phyloP scores from a whole-genome alignment of 2,329 filamentous ascomycete species.

The Colletotrichum eremochloae region DNA sequence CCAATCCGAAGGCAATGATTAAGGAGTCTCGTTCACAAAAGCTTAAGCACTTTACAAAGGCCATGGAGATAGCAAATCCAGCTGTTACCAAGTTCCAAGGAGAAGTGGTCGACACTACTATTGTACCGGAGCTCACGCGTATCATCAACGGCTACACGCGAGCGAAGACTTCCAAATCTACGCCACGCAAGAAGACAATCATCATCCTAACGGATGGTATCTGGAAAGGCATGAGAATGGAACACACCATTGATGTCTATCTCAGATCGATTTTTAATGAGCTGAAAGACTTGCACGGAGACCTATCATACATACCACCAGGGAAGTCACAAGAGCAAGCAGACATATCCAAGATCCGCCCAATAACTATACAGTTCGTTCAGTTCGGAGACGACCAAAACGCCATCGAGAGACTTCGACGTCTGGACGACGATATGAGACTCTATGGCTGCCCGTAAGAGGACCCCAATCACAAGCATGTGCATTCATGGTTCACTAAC shows the following conservation, averaged over 20 bases:
- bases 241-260: not conserved
- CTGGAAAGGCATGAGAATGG: conserved; percentile 6
- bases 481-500: not conserved
- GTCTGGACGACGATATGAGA: conserved; percentile 31
- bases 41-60: not conserved
- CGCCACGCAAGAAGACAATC: conserved; percentile 15
- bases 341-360: conserved; percentile 37
- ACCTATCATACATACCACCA: not conserved
- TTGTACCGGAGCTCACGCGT: conserved; percentile 1
- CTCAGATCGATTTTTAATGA: not conserved
- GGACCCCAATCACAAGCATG: not conserved
- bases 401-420: conserved; percentile 43
- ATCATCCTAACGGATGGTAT: conserved; percentile 25
- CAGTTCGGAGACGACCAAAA: conserved; percentile 47
- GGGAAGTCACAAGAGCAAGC: not conserved
- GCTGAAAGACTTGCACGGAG: conserved; percentile 7
- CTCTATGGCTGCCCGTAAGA: conserved; percentile 24
- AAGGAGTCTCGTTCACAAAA: not conserved
- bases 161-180: not conserved
- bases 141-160: conserved; percentile 28
- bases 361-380: conserved; percentile 49
- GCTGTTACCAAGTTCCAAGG: too few species aligned
- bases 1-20: not conserved
- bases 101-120: not conserved
- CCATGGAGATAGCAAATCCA: not conserved